These are phyloP conservation scores for Diutina pseudorugosa DNA, from an alignment of 1,139 yeast species.

Conservation along the genomic window DNA sequence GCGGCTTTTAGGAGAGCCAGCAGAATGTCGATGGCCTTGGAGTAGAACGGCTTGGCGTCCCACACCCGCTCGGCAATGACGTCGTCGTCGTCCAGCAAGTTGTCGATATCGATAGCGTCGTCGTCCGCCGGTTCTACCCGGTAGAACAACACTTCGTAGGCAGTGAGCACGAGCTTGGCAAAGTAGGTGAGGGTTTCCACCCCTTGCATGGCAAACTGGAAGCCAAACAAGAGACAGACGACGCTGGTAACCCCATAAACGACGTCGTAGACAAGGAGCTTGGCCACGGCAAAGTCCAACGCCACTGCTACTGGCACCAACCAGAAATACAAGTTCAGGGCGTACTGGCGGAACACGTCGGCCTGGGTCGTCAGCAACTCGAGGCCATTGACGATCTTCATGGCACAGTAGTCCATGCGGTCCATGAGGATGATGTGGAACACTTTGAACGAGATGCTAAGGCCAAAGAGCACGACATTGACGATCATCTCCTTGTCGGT, in stretches of 20 bases:
- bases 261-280: slow-evolving; percentile 46
- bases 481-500: slow-evolving; percentile 40
- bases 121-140: slow-evolving; percentile 5
- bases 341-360: slow-evolving; percentile 16
- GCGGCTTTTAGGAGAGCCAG: slow-evolving; percentile 30
- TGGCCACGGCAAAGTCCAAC: slow-evolving; percentile 45
- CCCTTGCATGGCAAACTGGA: slow-evolving; percentile 60
- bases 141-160: slow-evolving; percentile 40
- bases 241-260: slow-evolving; percentile 38
- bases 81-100: slow-evolving; percentile 17
- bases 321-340: slow-evolving; percentile 9
- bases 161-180: slow-evolving; percentile 39
- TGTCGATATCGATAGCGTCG: not conserved
- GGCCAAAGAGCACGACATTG: slow-evolving; percentile 27
- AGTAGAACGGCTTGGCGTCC: slow-evolving; percentile 58
- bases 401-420: slow-evolving; percentile 42
- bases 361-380: slow-evolving; percentile 14
- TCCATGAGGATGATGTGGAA: slow-evolving; percentile 67
- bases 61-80: slow-evolving; percentile 49
- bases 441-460: slow-evolving; percentile 45
- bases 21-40: slow-evolving; percentile 45
- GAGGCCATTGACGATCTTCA: slow-evolving; percentile 18
- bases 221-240: slow-evolving; percentile 53
- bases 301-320: slow-evolving; percentile 22
- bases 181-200: slow-evolving; percentile 40